phyloP scores from a whole-genome alignment of 2,329 filamentous ascomycete species.

The Penicillium sp. region DNA sequence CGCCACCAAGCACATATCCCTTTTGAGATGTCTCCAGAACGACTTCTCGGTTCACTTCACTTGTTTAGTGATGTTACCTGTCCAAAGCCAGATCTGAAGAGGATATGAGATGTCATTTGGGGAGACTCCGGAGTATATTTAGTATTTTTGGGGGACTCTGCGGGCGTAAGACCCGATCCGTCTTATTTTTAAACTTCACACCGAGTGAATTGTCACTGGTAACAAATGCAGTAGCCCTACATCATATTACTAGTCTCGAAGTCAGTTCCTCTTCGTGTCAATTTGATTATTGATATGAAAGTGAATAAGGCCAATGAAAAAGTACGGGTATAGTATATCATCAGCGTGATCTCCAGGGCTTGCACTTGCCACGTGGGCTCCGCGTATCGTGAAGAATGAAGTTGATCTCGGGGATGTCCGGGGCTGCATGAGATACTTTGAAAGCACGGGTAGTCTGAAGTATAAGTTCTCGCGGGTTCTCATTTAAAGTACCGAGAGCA shows the following conservation, averaged over 20 bases:
- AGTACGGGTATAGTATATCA: too few species aligned
- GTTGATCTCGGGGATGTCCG: slow-evolving; percentile 1
- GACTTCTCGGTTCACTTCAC: neutral
- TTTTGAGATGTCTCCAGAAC: neutral
- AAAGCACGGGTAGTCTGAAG: neutral
- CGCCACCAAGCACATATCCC: neutral
- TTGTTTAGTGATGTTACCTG: neutral
- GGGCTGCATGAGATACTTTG: neutral
- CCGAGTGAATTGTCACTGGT: neutral
- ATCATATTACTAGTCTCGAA: too few species aligned
- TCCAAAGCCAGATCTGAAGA: neutral
- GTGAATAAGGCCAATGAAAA: neutral
- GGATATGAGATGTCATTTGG: neutral
- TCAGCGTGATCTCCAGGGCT: neutral
- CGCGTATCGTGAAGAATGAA: neutral
- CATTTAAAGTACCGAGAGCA: slow-evolving; percentile 1
- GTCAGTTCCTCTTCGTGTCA: too few species aligned
- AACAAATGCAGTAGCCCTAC: neutral
- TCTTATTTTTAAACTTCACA: slow-evolving; percentile 10
- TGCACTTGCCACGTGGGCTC: slow-evolving; percentile 3
- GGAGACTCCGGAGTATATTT: slow-evolving; percentile 7
- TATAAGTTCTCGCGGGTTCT: slow-evolving; percentile 3
- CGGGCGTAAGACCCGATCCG: neutral
- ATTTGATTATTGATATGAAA: neutral
- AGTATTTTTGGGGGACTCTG: neutral